These are phyloP conservation scores for Phytophthora aleatoria DNA, from an alignment of 352 stramenopile species.

Conservation along the genomic window DNA sequence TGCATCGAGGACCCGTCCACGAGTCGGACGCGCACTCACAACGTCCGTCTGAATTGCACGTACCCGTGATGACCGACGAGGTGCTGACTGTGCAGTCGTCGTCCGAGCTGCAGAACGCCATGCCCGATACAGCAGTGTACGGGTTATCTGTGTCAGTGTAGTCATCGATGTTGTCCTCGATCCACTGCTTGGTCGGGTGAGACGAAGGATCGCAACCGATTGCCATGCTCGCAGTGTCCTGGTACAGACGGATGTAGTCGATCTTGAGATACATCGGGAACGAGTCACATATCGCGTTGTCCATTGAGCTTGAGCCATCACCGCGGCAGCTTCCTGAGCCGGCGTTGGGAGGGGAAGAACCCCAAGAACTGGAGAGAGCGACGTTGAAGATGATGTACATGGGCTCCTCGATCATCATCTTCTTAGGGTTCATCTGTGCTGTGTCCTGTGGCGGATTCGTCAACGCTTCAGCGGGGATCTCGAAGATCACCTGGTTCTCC, in stretches of 20 bases:
- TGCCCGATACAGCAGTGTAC: conserved; percentile 46
- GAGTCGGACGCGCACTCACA: conserved; percentile 38
- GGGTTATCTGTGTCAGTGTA: conserved; percentile 62
- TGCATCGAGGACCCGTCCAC: conserved; percentile 52
- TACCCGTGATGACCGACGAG: conserved; percentile 32
- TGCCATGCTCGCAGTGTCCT: conserved; percentile 50
- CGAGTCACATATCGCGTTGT: conserved; percentile 55
- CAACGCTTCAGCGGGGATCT: conserved; percentile 75
- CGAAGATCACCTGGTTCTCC: conserved; percentile 84
- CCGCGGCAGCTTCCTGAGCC: conserved; percentile 44
- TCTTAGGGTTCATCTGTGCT: conserved; percentile 69
- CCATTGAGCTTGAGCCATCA: conserved; percentile 32
- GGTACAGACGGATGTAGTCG: conserved; percentile 78
- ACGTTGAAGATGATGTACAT: conserved; percentile 96
- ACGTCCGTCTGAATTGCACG: conserved; percentile 31
- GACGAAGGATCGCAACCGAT: conserved; percentile 54
- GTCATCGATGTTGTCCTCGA: conserved; percentile 68
- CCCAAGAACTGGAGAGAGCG: conserved; percentile 89
- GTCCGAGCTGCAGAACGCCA: conserved; percentile 50
- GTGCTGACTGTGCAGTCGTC: conserved; percentile 53
- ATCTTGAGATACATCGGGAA: conserved; percentile 80
- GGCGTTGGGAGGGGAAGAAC: conserved; percentile 56
- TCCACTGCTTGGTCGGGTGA: conserved; percentile 70
- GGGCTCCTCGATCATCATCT: conserved; percentile 93
- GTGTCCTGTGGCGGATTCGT: conserved; percentile 50